These are phyloP conservation scores for Symmetrospora coprosmae DNA, from an alignment of 768 basidiomycete genomes.

Conservation along the genomic window DNA sequence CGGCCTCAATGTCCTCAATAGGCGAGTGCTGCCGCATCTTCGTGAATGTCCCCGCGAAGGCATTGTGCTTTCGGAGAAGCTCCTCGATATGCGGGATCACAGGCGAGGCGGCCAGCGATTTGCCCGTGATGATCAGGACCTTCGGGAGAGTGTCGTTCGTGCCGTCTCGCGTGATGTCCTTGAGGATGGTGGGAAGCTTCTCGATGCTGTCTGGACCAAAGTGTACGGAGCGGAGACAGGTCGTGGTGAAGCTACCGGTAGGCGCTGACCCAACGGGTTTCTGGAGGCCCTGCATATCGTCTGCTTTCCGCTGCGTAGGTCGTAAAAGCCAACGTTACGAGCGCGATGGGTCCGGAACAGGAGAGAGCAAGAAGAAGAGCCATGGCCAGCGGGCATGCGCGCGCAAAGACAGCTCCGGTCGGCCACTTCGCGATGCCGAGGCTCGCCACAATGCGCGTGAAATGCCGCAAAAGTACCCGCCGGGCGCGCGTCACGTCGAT, in stretches of 20 bases:
- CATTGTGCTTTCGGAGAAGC: background rate
- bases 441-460: too few species aligned
- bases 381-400: too few species aligned
- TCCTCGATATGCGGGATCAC: conserved; percentile 7
- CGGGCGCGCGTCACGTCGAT: too few species aligned
- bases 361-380: too few species aligned
- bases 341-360: too few species aligned
- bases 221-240: background rate
- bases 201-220: conserved; percentile 19
- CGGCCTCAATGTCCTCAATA: conserved; percentile 10
- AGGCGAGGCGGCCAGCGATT: conserved; percentile 1
- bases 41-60: conserved; percentile 3
- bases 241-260: conserved; percentile 5
- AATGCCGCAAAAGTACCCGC: too few species aligned
- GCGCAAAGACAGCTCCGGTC: too few species aligned
- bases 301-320: too few species aligned
- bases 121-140: conserved; percentile 19
- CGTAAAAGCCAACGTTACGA: too few species aligned
- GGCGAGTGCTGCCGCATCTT: conserved; percentile 16
- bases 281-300: too few species aligned
- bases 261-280: too few species aligned
- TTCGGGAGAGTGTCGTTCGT: background rate
- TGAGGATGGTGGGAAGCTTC: background rate
- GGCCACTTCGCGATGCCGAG: too few species aligned
- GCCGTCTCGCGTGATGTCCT: background rate